Conservation (phyloP, 1,139 yeast species). For the Nakaseomyces uthaithaninus region DNA sequence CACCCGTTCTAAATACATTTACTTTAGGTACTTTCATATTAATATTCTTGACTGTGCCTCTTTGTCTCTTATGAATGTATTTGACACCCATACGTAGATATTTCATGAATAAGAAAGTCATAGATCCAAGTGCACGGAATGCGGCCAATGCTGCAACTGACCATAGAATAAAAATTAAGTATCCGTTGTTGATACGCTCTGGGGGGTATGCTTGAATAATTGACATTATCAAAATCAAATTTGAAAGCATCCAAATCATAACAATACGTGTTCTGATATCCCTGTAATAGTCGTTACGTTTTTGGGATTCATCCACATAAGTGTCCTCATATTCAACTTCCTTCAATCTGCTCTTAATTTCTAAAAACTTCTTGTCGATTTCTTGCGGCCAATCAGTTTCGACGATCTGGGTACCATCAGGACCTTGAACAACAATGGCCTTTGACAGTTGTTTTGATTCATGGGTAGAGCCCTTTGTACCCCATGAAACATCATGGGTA, state of each 20-base stretch:
- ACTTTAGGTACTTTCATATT: slow-evolving; percentile 17
- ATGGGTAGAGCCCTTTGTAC: slow-evolving; percentile 86
- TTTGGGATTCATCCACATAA: slow-evolving; percentile 35
- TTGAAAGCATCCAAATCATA: slow-evolving; percentile 80
- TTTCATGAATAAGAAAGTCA: slow-evolving; percentile 51
- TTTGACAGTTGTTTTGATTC: slow-evolving; percentile 59
- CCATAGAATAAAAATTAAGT: slow-evolving; percentile 81
- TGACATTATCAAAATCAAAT: slow-evolving; percentile 72
- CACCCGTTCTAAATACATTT: slow-evolving; percentile 13
- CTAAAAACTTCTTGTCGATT: slow-evolving; percentile 49
- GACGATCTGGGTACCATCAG: slow-evolving; percentile 49
- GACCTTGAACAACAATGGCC: slow-evolving; percentile 49
- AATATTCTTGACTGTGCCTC: slow-evolving; percentile 19
- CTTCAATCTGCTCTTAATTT: slow-evolving; percentile 76
- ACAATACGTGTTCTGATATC: slow-evolving; percentile 92
- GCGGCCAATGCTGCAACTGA: slow-evolving; percentile 76
- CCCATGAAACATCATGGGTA: slow-evolving; percentile 96
- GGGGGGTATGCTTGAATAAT: slow-evolving; percentile 74
- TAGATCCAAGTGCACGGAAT: slow-evolving; percentile 72
- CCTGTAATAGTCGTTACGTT: slow-evolving; percentile 82
- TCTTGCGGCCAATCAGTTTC: slow-evolving; percentile 88
- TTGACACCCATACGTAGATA: slow-evolving; percentile 35
- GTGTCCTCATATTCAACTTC: slow-evolving; percentile 40
- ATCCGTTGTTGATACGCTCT: slow-evolving; percentile 58
- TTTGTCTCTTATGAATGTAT: slow-evolving; percentile 33